A percentile compares a stretch with the other conserved stretches of the same genome.
These are phyloP conservation scores for Nothophoma quercina DNA, from an alignment of 2,329 filamentous ascomycete species.

Conservation along the genomic window DNA sequence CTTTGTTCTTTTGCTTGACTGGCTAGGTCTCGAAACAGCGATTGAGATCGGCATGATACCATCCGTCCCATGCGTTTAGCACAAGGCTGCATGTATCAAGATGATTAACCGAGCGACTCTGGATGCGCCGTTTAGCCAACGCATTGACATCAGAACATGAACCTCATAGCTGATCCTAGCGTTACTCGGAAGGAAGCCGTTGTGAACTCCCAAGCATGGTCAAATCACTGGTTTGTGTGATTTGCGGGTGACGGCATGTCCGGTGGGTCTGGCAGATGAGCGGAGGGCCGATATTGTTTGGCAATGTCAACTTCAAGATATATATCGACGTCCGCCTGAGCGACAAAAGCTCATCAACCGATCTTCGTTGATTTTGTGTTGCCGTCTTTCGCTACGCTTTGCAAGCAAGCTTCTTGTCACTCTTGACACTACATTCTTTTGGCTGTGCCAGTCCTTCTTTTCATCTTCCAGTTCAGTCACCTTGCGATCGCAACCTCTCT, in stretches of 20 bases:
- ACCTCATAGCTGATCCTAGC: conserved; percentile 10
- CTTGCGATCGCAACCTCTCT: background rate
- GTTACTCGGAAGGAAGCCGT: conserved; percentile 10
- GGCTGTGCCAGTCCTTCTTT: conserved; percentile 23
- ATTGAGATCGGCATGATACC: conserved; percentile 17
- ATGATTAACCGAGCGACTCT: conserved; percentile 11
- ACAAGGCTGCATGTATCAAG: conserved; percentile 10
- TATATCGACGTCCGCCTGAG: conserved; percentile 17
- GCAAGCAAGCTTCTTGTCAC: conserved; percentile 18
- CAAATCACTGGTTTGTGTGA: conserved; percentile 19
- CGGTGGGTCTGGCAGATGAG: conserved; percentile 19
- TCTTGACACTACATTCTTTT: conserved; percentile 23
- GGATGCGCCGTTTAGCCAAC: conserved; percentile 1
- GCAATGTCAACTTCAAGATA: conserved; percentile 11
- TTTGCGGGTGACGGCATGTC: conserved; percentile 3
- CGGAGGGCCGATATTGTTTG: conserved; percentile 16
- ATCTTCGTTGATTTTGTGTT: conserved; percentile 21
- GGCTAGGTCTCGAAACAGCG: conserved; percentile 19
- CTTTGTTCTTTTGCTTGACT: background rate
- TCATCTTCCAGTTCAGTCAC: conserved; percentile 4
- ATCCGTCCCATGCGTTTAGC: conserved; percentile 4
- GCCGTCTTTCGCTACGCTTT: conserved; percentile 18
- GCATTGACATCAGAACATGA: conserved; percentile 16
- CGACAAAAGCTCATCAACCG: conserved; percentile 12
- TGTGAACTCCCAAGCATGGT: conserved; percentile 13